Conservation (phyloP, 2,329 filamentous ascomycete genomes). For the Coleophoma cylindrospora region DNA sequence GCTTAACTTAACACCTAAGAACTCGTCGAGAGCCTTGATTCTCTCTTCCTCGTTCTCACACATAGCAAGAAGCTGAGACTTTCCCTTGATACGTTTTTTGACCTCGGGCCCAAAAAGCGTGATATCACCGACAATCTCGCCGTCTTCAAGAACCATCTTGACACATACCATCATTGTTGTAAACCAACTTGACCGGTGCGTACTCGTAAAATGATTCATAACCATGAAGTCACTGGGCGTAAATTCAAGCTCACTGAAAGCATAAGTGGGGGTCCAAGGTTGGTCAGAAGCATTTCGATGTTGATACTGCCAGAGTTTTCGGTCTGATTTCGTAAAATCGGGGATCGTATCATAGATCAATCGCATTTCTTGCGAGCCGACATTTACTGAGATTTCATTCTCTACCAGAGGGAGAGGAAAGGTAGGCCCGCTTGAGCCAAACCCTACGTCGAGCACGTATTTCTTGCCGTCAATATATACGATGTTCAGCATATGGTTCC, state of each 20-base stretch:
- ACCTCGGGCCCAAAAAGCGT: constrained; percentile 43
- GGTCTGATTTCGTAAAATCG: constrained; percentile 31
- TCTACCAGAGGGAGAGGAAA: constrained; percentile 48
- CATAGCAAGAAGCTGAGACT: constrained; percentile 38
- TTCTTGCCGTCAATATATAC: constrained; percentile 41
- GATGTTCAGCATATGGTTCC: constrained; percentile 56
- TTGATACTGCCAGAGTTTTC: constrained; percentile 56
- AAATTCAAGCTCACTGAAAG: constrained; percentile 61
- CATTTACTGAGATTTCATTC: constrained; percentile 30
- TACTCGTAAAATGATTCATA: constrained; percentile 50
- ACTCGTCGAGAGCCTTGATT: constrained; percentile 39
- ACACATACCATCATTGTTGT: constrained; percentile 46
- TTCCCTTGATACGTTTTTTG: constrained; percentile 44
- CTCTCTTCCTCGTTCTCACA: constrained; percentile 46
- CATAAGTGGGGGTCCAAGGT: constrained; percentile 51
- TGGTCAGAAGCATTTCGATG: constrained; percentile 39
- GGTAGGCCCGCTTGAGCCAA: constrained; percentile 55
- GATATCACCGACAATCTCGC: constrained; percentile 42
- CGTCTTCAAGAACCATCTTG: constrained; percentile 47
- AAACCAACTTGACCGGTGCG: constrained; percentile 44
- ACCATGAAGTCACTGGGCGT: constrained; percentile 53
- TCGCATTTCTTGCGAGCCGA: constrained; percentile 47
- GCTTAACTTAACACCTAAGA: constrained; percentile 45
- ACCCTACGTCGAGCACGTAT: constrained; percentile 56
- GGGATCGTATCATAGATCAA: constrained; percentile 43